phyloP scores from a whole-genome alignment of 495 filamentous ascomycete species.

The Beverwykella pulmonaria region DNA sequence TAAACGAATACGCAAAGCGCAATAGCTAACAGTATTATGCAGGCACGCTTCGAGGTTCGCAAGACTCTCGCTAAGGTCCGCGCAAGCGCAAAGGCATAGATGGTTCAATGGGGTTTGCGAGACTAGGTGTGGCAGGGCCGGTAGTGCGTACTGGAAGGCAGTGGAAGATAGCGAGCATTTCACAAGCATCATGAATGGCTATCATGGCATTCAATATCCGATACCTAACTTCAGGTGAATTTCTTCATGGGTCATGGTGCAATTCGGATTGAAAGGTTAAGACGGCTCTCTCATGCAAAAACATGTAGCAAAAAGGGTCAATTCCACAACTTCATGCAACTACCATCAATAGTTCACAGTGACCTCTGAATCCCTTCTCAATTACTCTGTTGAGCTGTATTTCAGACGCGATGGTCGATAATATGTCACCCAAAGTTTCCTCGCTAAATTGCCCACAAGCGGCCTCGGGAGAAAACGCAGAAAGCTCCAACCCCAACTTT shows the following conservation, averaged over 20 bases:
- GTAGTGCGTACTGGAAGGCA: conserved; percentile 12
- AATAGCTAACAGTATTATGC: neutral
- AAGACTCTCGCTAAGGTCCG: conserved; percentile 84
- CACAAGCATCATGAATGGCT: conserved; percentile 38
- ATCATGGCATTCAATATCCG: conserved; percentile 36
- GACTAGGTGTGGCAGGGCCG: conserved; percentile 2
- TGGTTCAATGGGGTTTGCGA: neutral
- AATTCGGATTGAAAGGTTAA: conserved; percentile 38
- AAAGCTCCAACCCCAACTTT: conserved; percentile 24
- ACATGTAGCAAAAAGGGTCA: conserved; percentile 30
- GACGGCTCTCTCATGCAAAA: conserved; percentile 32
- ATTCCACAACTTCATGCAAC: conserved; percentile 32
- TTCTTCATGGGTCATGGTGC: conserved; percentile 32
- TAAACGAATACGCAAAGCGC: neutral
- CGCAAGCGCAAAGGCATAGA: conserved; percentile 59
- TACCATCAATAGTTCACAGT: neutral
- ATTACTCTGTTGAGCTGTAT: no score
- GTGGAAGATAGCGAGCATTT: conserved; percentile 28
- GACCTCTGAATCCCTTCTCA: no score
- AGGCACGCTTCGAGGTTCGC: conserved; percentile 90
- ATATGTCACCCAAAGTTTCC: neutral
- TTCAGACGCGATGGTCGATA: no score
- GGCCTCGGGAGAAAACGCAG: conserved; percentile 15
- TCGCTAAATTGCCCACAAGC: conserved; percentile 34
- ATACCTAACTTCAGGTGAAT: conserved; percentile 23